Percentiles rank a stretch among this genome's conserved stretches.
Evolutionary conservation across 2,329 filamentous ascomycete genomes (phyloP).

Genomic region (Aureobasidium mangrovei): DNA sequence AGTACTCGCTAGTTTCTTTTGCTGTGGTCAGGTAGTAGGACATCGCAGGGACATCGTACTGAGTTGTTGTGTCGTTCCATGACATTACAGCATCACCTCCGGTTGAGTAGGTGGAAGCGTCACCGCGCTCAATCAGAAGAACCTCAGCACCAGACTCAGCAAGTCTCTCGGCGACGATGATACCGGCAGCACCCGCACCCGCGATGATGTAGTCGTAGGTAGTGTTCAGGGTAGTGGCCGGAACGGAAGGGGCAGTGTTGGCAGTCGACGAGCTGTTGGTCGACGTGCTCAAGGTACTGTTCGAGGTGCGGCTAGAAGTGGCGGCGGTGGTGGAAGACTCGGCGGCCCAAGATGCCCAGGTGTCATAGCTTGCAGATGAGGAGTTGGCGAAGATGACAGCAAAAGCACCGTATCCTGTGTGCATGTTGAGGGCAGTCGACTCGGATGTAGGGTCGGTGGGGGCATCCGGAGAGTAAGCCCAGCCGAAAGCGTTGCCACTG

Average conservation of each 20-base stretch:
- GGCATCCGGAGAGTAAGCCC: conserved; percentile 13
- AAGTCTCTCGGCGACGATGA: conserved; percentile 44
- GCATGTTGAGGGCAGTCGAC: conserved; percentile 10
- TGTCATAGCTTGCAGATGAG: conserved; percentile 9
- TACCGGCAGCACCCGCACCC: conserved; percentile 45
- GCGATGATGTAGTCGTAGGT: conserved; percentile 32
- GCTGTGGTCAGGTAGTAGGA: conserved; percentile 27
- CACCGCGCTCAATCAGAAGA: conserved; percentile 45
- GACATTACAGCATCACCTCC: conserved; percentile 16
- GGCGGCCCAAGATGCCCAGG: conserved; percentile 12
- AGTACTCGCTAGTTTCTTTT: conserved; percentile 10
- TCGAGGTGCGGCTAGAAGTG: not conserved
- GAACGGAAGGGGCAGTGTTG: not conserved
- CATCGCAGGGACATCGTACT: conserved; percentile 31
- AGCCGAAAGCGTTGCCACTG: conserved; percentile 15
- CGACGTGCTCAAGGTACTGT: not conserved
- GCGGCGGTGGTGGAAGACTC: not conserved
- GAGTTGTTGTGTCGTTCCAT: conserved; percentile 29
- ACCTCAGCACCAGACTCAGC: conserved; percentile 45
- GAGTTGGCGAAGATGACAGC: conserved; percentile 10
- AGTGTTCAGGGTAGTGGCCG: not conserved
- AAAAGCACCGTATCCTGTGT: conserved; percentile 14
- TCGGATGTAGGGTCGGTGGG: not conserved
- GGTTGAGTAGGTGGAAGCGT: conserved; percentile 28
- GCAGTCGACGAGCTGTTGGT: not conserved